Evolutionary conservation across 257 asterid species (phyloP), one percentile per base, ranked within the genome.

Genomic region (Solanum bukasovii): DNA sequence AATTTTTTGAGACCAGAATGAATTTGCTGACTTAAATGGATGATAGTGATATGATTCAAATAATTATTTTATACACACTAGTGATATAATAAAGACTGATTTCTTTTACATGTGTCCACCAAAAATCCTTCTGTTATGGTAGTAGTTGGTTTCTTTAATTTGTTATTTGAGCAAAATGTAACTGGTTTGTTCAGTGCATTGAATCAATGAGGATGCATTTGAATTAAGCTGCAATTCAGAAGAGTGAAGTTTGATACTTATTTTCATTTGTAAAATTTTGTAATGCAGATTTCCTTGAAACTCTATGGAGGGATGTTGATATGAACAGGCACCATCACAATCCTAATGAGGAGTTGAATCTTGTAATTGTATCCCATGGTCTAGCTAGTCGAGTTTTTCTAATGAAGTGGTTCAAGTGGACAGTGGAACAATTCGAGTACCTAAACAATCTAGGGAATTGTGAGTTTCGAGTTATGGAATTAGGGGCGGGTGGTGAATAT

Each of bases 321-420:
- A 91, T 91, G 93, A 90, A 91, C 84, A 87, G 93, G 75, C 92
- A 90, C 87, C 91, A 91, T 10, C 70, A 79, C 16, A 35, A 86
- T 20, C 71, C 89, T 13, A 14, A 63, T 0, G 91, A 90, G 1
- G 93, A 91, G 14, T 78, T 91, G 68, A 91, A 91, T 87, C 91
- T 91, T 13, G 29, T 90, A 59, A 91, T 91, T 20, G 81, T 91
- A 83, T 91, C 93, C 77, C 93, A 91, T 71, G 93, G 92, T 37
- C 88, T 91, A 18, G 90, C 93, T 29, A 61, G 90, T 56, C 91
- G 92, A 1, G 91, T 90, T 46, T 90, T 91, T 85, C 89, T 91
- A 18, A 91, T 90, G 93, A 91, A 89, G 90, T 91, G 92, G 93
- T 91, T 91, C 91, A 91, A 91, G 92, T 91, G 93, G 93, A 90